phyloP scores from a whole-genome alignment of 164 flowering plant genomes.

The Berberis thunbergii region DNA sequence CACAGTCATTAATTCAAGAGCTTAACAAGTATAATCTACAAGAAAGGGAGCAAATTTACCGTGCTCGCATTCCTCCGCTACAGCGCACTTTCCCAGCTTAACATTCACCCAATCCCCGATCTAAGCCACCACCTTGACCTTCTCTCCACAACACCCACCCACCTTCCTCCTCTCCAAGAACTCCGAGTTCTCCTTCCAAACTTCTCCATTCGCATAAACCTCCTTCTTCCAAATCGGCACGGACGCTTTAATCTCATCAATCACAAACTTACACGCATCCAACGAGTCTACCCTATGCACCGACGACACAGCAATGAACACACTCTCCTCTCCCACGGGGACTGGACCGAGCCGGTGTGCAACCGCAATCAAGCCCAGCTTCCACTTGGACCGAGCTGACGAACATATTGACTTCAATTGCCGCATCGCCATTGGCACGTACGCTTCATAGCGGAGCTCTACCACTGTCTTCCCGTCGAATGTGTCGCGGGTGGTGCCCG shows the following conservation, averaged over 20 bases:
- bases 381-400: slow-evolving; percentile 62
- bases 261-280: slow-evolving; percentile 74
- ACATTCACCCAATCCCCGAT: neutral
- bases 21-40: too few species aligned
- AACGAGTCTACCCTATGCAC: slow-evolving; percentile 75
- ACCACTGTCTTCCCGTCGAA: slow-evolving; percentile 77
- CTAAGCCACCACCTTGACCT: slow-evolving; percentile 1
- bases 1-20: too few species aligned
- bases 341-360: slow-evolving; percentile 79
- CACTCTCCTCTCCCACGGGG: slow-evolving; percentile 77
- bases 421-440: slow-evolving; percentile 80
- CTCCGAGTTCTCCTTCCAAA: slow-evolving; percentile 93
- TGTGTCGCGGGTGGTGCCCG: slow-evolving; percentile 81
- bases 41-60: neutral
- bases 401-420: slow-evolving; percentile 54
- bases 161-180: slow-evolving; percentile 45
- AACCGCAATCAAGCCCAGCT: slow-evolving; percentile 52
- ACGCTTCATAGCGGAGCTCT: slow-evolving; percentile 86
- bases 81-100: neutral
- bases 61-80: neutral
- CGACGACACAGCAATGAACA: slow-evolving; percentile 74
- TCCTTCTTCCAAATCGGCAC: slow-evolving; percentile 99
- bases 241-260: slow-evolving; percentile 87
- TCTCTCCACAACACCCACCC: slow-evolving; percentile 1
- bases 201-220: slow-evolving; percentile 81